A percentile compares a stretch with the other conserved stretches of the same genome.
Evolutionary conservation across 1,284 basidiomycete genomes (phyloP).

Genomic region (Inonotus obliquus): DNA sequence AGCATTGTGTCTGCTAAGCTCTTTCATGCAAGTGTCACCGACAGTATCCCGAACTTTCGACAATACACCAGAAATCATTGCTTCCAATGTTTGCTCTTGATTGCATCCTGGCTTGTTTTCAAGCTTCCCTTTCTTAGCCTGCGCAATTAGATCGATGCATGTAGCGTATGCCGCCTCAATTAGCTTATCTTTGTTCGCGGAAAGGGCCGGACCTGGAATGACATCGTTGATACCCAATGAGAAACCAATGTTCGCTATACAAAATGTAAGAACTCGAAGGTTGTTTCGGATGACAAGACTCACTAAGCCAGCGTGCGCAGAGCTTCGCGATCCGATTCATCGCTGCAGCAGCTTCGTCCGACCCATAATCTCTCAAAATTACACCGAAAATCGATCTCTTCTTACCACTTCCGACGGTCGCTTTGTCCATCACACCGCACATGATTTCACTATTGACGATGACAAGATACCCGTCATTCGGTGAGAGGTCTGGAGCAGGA

Average conservation of each 20-base stretch:
- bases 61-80: constrained; percentile 88
- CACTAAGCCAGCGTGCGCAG: constrained; percentile 90
- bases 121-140: constrained; percentile 89
- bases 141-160: constrained; percentile 83
- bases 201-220: constrained; percentile 86
- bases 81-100: constrained; percentile 96
- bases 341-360: constrained; percentile 89
- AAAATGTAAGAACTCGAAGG: background rate
- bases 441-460: constrained; percentile 98
- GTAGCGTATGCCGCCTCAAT: constrained; percentile 89
- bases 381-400: constrained; percentile 99
- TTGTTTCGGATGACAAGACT: constrained; percentile 25
- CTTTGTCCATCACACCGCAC: constrained; percentile 99
- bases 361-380: constrained; percentile 95
- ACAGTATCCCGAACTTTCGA: constrained; percentile 95
- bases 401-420: constrained; percentile 96
- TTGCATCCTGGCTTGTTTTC: constrained; percentile 97
- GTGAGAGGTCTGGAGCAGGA: constrained; percentile 80
- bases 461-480: constrained; percentile 98
- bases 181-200: constrained; percentile 78
- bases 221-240: constrained; percentile 99
- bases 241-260: constrained; percentile 90
- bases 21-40: constrained; percentile 97
- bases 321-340: constrained; percentile 98
- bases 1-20: constrained; percentile 94